Percentiles rank a stretch among this genome's conserved stretches.
These are phyloP conservation scores for Colletotrichum sansevieriae DNA, from an alignment of 2,329 filamentous ascomycete genomes.

Conservation along the genomic window DNA sequence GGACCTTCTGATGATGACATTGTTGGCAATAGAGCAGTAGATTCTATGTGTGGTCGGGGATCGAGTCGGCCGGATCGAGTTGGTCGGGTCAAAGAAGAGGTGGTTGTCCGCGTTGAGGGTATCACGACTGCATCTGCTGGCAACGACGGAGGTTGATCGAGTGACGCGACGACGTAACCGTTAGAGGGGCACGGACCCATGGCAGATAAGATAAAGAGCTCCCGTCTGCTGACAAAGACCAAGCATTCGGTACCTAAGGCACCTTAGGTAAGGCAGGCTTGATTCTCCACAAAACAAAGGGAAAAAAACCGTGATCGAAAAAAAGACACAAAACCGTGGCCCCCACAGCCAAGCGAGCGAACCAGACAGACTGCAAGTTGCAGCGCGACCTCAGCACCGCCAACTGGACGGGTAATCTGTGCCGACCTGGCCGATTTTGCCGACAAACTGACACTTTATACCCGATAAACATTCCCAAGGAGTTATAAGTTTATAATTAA, in stretches of 20 bases:
- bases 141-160: conserved; percentile 19
- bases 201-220: conserved; percentile 34
- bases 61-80: neutral
- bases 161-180: conserved; percentile 14
- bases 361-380: neutral
- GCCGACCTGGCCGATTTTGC: conserved; percentile 28
- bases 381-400: neutral
- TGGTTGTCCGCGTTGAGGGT: neutral
- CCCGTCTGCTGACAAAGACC: neutral
- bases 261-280: no score
- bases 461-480: conserved; percentile 22
- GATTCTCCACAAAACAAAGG: no score
- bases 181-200: neutral
- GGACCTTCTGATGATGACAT: conserved; percentile 21
- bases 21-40: neutral
- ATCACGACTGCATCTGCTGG: neutral
- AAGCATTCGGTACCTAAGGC: neutral
- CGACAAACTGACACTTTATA: conserved; percentile 11
- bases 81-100: neutral
- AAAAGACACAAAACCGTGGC: no score
- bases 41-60: no score
- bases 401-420: neutral
- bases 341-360: no score
- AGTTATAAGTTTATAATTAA: conserved; percentile 25
- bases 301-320: no score